These are phyloP conservation scores for Fusarium vanettenii DNA, from an alignment of 2,329 filamentous ascomycete species.

Conservation along the genomic window DNA sequence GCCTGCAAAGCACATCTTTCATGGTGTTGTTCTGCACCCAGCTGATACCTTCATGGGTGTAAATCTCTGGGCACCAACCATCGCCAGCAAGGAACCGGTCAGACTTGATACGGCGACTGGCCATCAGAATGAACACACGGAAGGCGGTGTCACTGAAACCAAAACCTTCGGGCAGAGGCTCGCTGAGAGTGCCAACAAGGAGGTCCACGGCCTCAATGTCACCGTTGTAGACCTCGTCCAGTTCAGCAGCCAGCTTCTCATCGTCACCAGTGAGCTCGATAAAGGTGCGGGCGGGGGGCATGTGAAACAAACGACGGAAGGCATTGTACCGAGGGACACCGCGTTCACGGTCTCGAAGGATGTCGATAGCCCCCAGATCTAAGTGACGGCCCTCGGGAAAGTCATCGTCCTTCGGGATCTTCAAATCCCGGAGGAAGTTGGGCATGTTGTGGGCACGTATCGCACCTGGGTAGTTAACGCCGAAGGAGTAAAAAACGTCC, in stretches of 20 bases:
- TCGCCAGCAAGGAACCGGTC: constrained; percentile 24
- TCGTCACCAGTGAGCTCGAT: constrained; percentile 18
- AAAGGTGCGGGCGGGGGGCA: constrained; percentile 12
- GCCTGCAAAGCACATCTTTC: constrained; percentile 26
- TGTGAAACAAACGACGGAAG: constrained; percentile 24
- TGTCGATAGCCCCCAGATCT: constrained; percentile 24
- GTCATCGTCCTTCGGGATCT: constrained; percentile 7
- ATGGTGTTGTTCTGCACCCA: constrained; percentile 29
- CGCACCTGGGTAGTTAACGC: constrained; percentile 14
- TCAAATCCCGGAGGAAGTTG: constrained; percentile 15
- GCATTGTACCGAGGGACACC: constrained; percentile 25
- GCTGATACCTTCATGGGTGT: constrained; percentile 18
- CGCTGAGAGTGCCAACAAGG: constrained; percentile 12
- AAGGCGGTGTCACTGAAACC: constrained; percentile 26
- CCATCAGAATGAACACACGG: constrained; percentile 28
- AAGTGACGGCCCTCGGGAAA: constrained; percentile 15
- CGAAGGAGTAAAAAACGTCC: constrained; percentile 25
- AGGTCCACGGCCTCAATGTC: constrained; percentile 18
- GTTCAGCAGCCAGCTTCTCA: constrained; percentile 8
- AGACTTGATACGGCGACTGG: constrained; percentile 22
- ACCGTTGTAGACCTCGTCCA: constrained; percentile 7
- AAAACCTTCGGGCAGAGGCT: constrained; percentile 15
- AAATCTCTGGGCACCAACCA: constrained; percentile 27
- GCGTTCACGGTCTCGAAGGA: constrained; percentile 26
- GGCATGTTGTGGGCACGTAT: constrained; percentile 30